Evolutionary conservation across 2,329 filamentous ascomycete genomes (phyloP).

Genomic region (Chrysoporthe puriensis): DNA sequence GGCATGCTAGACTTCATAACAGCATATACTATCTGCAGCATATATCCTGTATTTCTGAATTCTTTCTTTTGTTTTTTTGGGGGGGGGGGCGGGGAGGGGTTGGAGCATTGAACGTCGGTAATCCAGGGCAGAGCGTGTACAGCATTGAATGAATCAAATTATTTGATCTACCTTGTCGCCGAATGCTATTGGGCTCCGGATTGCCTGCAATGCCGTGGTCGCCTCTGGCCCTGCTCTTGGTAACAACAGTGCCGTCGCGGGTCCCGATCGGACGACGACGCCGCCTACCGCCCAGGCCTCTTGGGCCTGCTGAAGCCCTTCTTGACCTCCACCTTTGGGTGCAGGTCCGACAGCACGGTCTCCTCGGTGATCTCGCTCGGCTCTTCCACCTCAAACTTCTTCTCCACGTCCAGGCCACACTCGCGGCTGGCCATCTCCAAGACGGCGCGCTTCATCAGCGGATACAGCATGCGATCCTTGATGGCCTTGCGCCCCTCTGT

Average conservation of each 20-base stretch:
- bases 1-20: not conserved
- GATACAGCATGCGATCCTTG: slow-evolving; percentile 86
- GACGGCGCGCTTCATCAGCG: slow-evolving; percentile 69
- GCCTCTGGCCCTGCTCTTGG: not conserved
- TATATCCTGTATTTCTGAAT: too few relatives aligned
- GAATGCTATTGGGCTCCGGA: not conserved
- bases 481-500: slow-evolving; percentile 68
- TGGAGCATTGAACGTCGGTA: too few relatives aligned
- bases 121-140: not conserved
- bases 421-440: slow-evolving; percentile 67
- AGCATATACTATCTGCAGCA: slow-evolving; percentile 12
- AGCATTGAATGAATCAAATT: not conserved
- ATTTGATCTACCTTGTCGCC: not conserved
- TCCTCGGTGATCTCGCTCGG: slow-evolving; percentile 72
- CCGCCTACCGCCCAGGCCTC: slow-evolving; percentile 67
- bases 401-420: slow-evolving; percentile 67
- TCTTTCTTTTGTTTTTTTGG: too few relatives aligned
- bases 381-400: slow-evolving; percentile 71
- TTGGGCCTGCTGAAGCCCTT: slow-evolving; percentile 77
- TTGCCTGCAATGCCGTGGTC: not conserved
- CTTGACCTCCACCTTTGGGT: slow-evolving; percentile 67
- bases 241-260: too few relatives aligned
- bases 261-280: too few relatives aligned
- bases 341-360: slow-evolving; percentile 67
- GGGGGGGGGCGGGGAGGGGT: too few relatives aligned